Conservation (phyloP, 371 early-diverging fungal genomes). For the Lichtheimia ornata region DNA sequence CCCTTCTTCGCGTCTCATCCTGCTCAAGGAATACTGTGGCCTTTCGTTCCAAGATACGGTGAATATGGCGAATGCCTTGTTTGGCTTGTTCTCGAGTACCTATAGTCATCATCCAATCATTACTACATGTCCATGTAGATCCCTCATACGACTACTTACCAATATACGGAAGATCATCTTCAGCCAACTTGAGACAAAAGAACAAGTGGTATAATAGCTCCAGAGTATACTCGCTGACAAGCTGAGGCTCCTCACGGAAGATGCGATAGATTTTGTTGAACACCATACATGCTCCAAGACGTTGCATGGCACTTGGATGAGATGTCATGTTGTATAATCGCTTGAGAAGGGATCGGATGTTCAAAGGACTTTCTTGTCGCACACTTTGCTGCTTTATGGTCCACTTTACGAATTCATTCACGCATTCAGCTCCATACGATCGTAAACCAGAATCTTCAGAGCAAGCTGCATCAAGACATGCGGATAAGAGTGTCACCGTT, state of each 20-base stretch:
- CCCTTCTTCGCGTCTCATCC: conserved; percentile 39
- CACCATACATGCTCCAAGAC: conserved; percentile 71
- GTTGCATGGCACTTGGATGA: conserved; percentile 63
- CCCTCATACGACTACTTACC: conserved; percentile 22
- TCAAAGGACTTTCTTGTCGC: conserved; percentile 52
- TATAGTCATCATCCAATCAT: not conserved
- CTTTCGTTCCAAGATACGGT: conserved; percentile 60
- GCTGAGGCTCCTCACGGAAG: conserved; percentile 61
- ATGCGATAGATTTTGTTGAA: conserved; percentile 73
- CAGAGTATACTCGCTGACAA: conserved; percentile 68
- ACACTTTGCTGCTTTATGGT: conserved; percentile 69
- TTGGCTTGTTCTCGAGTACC: conserved; percentile 60
- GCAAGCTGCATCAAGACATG: conserved; percentile 71
- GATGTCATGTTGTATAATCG: conserved; percentile 65
- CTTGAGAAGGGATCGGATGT: conserved; percentile 70
- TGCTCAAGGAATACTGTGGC: conserved; percentile 43
- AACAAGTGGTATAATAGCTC: conserved; percentile 74
- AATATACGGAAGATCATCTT: conserved; percentile 63
- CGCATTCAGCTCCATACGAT: conserved; percentile 77
- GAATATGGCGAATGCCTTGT: conserved; percentile 59
- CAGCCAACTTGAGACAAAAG: conserved; percentile 60
- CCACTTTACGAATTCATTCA: conserved; percentile 76
- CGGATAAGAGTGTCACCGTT: conserved; percentile 67
- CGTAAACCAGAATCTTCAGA: conserved; percentile 60
- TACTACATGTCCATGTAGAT: not conserved